Evolutionary conservation across 441 rosid genomes (phyloP).

Genomic region (Syzygium malaccense): DNA sequence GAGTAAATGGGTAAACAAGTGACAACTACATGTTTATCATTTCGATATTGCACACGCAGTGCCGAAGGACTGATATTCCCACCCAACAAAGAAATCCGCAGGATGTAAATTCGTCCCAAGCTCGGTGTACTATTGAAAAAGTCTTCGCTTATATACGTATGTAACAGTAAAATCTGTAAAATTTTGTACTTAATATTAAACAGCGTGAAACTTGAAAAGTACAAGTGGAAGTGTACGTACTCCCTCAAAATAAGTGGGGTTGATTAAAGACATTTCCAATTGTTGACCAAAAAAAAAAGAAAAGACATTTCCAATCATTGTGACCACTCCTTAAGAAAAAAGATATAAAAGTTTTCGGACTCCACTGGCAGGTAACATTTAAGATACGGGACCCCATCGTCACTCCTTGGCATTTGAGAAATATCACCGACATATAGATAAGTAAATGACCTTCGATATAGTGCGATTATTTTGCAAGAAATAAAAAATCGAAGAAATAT

Average conservation of each 20-base stretch:
- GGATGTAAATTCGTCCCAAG: neutral
- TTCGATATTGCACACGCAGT: neutral
- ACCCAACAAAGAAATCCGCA: neutral
- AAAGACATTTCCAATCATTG: neutral
- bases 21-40: neutral
- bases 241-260: neutral
- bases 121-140: neutral
- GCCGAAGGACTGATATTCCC: neutral
- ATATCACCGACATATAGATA: neutral
- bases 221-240: neutral
- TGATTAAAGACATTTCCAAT: neutral
- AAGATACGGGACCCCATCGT: neutral
- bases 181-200: neutral
- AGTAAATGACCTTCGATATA: neutral
- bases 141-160: neutral
- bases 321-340: neutral
- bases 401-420: neutral
- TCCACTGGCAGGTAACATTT: neutral
- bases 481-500: fast-evolving
- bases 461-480: fast-evolving
- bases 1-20: neutral
- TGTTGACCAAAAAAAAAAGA: too few relatives aligned
- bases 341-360: neutral
- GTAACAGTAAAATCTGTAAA: neutral
- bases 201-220: neutral